Evolutionary conservation across 2,329 filamentous ascomycete genomes (phyloP).

Genomic region (Talaromyces pinophilus): DNA sequence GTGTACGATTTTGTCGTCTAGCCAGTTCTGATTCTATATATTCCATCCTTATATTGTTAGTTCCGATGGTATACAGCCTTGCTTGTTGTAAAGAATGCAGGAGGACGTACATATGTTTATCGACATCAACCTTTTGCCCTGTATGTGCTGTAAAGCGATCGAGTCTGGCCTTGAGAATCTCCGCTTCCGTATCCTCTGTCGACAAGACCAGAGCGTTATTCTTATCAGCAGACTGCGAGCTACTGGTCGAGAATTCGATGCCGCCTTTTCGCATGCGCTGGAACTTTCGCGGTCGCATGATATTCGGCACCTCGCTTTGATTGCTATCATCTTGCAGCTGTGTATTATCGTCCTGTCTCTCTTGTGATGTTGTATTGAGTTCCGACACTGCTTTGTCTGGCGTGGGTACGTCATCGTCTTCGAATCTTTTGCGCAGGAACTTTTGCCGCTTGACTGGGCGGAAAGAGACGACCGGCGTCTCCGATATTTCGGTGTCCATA

Average conservation of each 20-base stretch:
- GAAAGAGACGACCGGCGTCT: slow-evolving; percentile 42
- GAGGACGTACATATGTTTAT: slow-evolving; percentile 64
- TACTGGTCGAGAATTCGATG: slow-evolving; percentile 47
- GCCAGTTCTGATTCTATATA: slow-evolving; percentile 68
- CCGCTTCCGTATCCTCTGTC: slow-evolving; percentile 35
- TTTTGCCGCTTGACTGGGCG: slow-evolving; percentile 55
- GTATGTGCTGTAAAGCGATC: slow-evolving; percentile 61
- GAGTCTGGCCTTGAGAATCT: slow-evolving; percentile 44
- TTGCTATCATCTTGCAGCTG: slow-evolving; percentile 25
- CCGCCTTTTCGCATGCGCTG: slow-evolving; percentile 44
- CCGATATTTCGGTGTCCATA: slow-evolving; percentile 35
- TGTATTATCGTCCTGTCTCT: slow-evolving; percentile 23
- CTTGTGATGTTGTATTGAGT: slow-evolving; percentile 22
- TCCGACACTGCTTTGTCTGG: slow-evolving; percentile 15
- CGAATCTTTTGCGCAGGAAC: slow-evolving; percentile 49
- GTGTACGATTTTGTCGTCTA: slow-evolving; percentile 47
- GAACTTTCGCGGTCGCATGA: slow-evolving; percentile 43
- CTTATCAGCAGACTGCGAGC: slow-evolving; percentile 29
- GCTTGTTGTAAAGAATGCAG: neutral
- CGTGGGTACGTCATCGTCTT: slow-evolving; percentile 27
- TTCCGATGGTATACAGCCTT: slow-evolving; percentile 25
- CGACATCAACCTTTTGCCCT: slow-evolving; percentile 58
- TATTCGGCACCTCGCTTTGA: slow-evolving; percentile 31
- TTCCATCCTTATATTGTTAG: slow-evolving; percentile 66
- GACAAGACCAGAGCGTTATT: slow-evolving; percentile 29